Percentiles rank a stretch among this genome's conserved stretches.
Evolutionary conservation across 495 filamentous ascomycete genomes (phyloP).

Genomic region (Aspergillus funiculosus): DNA sequence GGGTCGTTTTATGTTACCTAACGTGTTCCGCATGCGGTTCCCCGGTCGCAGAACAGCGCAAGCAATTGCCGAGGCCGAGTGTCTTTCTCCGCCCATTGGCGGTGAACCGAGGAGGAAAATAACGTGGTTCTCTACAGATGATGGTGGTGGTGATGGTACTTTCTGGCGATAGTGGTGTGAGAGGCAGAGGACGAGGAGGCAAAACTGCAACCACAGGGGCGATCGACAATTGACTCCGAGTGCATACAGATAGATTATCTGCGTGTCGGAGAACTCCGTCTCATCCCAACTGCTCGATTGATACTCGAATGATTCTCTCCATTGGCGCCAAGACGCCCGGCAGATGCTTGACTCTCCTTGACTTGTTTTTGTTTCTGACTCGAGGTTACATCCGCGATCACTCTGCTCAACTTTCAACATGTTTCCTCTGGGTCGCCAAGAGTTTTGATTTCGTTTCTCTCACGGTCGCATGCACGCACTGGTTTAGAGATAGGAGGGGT

Average conservation of each 20-base stretch:
- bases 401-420: constrained; percentile 9
- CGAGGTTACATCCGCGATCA: constrained; percentile 34
- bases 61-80: not conserved
- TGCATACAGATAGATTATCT: constrained; percentile 3
- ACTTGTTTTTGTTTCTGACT: constrained; percentile 21
- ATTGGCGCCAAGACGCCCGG: constrained; percentile 16
- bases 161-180: too few species aligned
- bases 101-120: too few species aligned
- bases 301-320: constrained; percentile 15
- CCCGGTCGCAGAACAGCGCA: constrained; percentile 4
- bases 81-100: too few species aligned
- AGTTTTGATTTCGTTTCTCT: constrained; percentile 9
- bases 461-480: constrained; percentile 6
- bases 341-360: constrained; percentile 21
- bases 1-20: constrained; percentile 23
- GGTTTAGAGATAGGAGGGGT: constrained; percentile 16
- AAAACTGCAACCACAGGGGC: not conserved
- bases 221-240: not conserved
- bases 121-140: too few species aligned
- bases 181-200: not conserved
- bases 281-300: constrained; percentile 1
- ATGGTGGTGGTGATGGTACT: too few species aligned
- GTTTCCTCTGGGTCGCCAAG: constrained; percentile 9
- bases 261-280: constrained; percentile 17
- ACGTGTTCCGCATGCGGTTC: constrained; percentile 15